A percentile compares a stretch with the other conserved stretches of the same genome.
Conservation (phyloP, 2,329 filamentous ascomycete genomes). For the Aurifilum marmelostoma region DNA sequence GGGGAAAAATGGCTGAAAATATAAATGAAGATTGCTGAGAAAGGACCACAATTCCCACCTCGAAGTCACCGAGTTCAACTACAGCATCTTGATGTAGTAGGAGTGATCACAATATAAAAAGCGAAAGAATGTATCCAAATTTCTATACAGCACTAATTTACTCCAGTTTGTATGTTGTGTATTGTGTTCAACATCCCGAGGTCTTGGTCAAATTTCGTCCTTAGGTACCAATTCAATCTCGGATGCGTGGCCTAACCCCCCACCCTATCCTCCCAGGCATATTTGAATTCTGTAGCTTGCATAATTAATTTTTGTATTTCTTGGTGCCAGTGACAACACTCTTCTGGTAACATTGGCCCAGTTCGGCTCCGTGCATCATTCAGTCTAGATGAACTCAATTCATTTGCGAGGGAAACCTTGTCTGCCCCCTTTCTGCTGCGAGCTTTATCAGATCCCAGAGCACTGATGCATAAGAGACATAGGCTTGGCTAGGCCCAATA, state of each 20-base stretch:
- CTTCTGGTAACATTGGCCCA: neutral
- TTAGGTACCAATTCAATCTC: neutral
- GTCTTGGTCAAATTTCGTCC: no score
- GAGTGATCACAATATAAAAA: no score
- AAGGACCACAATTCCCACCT: no score
- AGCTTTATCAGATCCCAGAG: neutral
- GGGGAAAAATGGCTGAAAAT: no score
- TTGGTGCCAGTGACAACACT: neutral
- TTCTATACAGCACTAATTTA: no score
- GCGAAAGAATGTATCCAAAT: no score
- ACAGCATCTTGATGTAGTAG: no score
- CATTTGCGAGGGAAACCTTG: no score
- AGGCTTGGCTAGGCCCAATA: neutral
- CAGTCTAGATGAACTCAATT: neutral
- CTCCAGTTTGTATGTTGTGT: no score
- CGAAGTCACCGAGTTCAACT: no score
- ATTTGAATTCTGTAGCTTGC: neutral
- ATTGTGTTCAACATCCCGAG: no score
- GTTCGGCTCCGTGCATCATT: slow-evolving; percentile 1
- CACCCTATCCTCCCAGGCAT: neutral
- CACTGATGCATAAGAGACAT: neutral
- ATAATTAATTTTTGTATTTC: neutral
- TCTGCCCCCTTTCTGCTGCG: neutral
- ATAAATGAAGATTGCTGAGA: no score
- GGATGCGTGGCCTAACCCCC: neutral